A percentile compares a stretch with the other conserved stretches of the same genome.
Evolutionary conservation across 2,329 filamentous ascomycete genomes (phyloP).

Genomic region (Monilinia laxa): DNA sequence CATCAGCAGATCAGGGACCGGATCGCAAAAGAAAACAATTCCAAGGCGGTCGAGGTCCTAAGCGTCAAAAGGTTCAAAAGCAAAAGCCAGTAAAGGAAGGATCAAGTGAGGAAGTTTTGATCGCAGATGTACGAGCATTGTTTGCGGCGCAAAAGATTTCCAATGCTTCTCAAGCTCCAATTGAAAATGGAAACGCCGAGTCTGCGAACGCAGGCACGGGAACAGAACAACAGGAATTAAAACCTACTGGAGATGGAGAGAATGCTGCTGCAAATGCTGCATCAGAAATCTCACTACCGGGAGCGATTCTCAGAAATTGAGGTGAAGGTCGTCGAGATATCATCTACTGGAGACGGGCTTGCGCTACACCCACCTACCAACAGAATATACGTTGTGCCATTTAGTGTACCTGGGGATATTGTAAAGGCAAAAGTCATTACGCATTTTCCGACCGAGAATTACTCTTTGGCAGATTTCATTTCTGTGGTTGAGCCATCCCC

Average conservation of each 20-base stretch:
- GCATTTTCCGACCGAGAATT: constrained; percentile 63
- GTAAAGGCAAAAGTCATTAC: constrained; percentile 76
- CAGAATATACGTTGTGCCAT: constrained; percentile 82
- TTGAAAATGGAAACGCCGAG: constrained; percentile 27
- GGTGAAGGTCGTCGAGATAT: constrained; percentile 76
- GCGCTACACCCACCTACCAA: constrained; percentile 65
- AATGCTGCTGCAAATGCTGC: constrained; percentile 32
- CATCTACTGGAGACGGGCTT: constrained; percentile 89
- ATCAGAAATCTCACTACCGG: constrained; percentile 48
- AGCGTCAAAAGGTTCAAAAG: constrained; percentile 56
- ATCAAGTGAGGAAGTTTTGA: constrained; percentile 65
- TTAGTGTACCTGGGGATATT: constrained; percentile 80
- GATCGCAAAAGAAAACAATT: constrained; percentile 35
- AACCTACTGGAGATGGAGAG: constrained; percentile 31
- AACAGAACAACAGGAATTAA: constrained; percentile 26
- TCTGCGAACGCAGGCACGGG: constrained; percentile 28
- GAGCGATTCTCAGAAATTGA: constrained; percentile 73
- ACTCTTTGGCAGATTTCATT: constrained; percentile 80
- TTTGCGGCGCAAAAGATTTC: constrained; percentile 44
- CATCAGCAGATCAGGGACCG: constrained; percentile 19
- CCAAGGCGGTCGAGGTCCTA: constrained; percentile 41
- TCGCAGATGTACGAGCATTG: constrained; percentile 59
- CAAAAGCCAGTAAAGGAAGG: constrained; percentile 57
- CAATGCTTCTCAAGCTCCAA: constrained; percentile 18
- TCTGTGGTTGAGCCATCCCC: constrained; percentile 71